Evolutionary conservation across 2,329 filamentous ascomycete genomes (phyloP).

Genomic region (Trichoderma lentiforme): DNA sequence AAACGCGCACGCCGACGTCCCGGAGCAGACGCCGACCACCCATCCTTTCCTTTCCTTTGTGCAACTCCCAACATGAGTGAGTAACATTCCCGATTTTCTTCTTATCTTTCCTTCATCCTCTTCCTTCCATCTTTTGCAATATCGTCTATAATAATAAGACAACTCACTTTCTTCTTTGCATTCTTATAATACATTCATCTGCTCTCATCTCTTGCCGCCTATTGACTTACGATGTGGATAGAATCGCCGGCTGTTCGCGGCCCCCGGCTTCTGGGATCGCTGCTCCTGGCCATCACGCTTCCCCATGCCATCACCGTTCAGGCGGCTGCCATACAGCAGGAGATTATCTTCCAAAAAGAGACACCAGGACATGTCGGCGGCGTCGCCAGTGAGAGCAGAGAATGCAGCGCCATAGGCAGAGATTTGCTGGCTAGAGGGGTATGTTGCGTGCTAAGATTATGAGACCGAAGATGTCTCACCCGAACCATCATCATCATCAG

Average conservation of each 20-base stretch:
- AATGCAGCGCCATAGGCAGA: conserved; percentile 68
- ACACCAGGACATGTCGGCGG: conserved; percentile 48
- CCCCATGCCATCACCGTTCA: conserved; percentile 3
- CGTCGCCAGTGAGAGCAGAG: conserved; percentile 65
- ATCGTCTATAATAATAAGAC: not conserved
- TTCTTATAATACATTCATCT: not conserved
- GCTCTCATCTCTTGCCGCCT: not conserved
- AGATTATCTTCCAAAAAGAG: conserved; percentile 25
- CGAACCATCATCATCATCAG: not conserved
- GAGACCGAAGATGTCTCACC: not conserved
- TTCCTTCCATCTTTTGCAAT: not conserved
- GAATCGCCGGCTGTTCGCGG: not conserved
- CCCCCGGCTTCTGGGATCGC: not conserved
- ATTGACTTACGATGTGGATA: conserved; percentile 3
- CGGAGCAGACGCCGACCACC: not conserved
- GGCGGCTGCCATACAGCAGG: conserved; percentile 21
- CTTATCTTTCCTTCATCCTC: not conserved
- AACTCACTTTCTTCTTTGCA: not conserved
- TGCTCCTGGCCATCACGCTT: conserved; percentile 2
- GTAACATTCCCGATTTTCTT: not conserved
- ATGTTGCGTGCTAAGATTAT: conserved; percentile 24
- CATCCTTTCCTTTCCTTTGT: not conserved
- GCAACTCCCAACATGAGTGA: conserved; percentile 2
- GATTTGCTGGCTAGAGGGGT: conserved; percentile 56
- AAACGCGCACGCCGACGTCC: not conserved